These are phyloP conservation scores for Wickerhamomyces queroliae DNA, from an alignment of 805 yeast genomes.

Conservation along the genomic window DNA sequence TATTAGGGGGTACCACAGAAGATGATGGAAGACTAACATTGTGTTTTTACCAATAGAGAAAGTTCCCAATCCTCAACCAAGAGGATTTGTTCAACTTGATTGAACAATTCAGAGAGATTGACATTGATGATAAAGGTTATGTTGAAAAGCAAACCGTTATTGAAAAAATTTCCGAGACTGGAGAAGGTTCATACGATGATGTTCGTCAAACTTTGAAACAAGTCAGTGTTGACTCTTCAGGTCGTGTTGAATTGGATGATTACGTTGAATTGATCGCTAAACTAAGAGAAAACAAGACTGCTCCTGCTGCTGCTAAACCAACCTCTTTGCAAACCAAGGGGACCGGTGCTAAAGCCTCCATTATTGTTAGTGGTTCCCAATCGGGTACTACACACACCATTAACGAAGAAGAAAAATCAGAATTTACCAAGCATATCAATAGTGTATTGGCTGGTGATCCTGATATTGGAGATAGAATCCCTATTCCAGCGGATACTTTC, in stretches of 20 bases:
- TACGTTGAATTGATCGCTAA: constrained; percentile 82
- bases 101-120: constrained; percentile 83
- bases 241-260: constrained; percentile 94
- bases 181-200: constrained; percentile 81
- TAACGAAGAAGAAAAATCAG: constrained; percentile 93
- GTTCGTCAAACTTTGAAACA: constrained; percentile 90
- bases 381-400: constrained; percentile 94
- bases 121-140: constrained; percentile 89
- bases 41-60: constrained; percentile 40
- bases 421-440: constrained; percentile 94
- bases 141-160: constrained; percentile 88
- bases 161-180: constrained; percentile 72
- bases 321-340: constrained; percentile 42
- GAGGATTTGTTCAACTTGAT: constrained; percentile 81
- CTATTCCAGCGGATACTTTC: constrained; percentile 89
- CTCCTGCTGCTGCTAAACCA: constrained; percentile 25
- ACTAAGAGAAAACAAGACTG: constrained; percentile 48
- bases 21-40: not conserved
- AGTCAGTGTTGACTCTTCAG: constrained; percentile 93
- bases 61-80: constrained; percentile 80
- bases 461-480: constrained; percentile 78
- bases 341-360: constrained; percentile 59
- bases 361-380: constrained; percentile 79
- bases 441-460: constrained; percentile 85
- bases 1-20: not conserved